Percentiles rank a stretch among this genome's conserved stretches.
phyloP scores from a whole-genome alignment of 192 early-diverging fungal genomes.

The Endogone sp. region DNA sequence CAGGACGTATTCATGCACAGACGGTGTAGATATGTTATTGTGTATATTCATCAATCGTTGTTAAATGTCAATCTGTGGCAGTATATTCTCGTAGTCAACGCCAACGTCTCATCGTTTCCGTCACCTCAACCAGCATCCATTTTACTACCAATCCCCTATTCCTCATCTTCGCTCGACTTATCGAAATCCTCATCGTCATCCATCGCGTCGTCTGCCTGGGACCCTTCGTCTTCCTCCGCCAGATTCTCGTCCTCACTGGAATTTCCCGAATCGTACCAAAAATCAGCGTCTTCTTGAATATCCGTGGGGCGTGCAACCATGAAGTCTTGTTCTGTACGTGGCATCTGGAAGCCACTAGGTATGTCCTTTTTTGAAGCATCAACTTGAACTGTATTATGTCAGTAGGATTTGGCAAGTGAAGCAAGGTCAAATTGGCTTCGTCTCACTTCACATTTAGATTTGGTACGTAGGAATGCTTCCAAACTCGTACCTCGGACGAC shows the following conservation, averaged over 20 bases:
- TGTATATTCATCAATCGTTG: too few relatives aligned
- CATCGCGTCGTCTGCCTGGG: not conserved
- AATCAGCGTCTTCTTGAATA: slow-evolving; percentile 36
- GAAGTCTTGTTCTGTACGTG: slow-evolving; percentile 31
- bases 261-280: slow-evolving; percentile 39
- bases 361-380: slow-evolving; percentile 43
- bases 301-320: slow-evolving; percentile 30
- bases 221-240: slow-evolving; percentile 13
- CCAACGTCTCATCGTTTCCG: not conserved
- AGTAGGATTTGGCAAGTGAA: not conserved
- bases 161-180: not conserved
- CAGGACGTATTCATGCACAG: too few relatives aligned
- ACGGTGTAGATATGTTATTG: too few relatives aligned
- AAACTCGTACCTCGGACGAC: slow-evolving; percentile 33
- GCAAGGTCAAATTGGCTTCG: not conserved
- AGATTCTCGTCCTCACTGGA: slow-evolving; percentile 37
- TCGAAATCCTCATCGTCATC: not conserved
- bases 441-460: not conserved
- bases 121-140: not conserved
- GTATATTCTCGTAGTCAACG: not conserved
- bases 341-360: slow-evolving; percentile 44
- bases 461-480: not conserved
- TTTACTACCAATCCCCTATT: not conserved
- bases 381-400: slow-evolving; percentile 32
- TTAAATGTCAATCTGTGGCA: not conserved